Base-by-base conservation (phyloP, 306 rosid genomes). In the Ziziphus jujuba region DNA sequence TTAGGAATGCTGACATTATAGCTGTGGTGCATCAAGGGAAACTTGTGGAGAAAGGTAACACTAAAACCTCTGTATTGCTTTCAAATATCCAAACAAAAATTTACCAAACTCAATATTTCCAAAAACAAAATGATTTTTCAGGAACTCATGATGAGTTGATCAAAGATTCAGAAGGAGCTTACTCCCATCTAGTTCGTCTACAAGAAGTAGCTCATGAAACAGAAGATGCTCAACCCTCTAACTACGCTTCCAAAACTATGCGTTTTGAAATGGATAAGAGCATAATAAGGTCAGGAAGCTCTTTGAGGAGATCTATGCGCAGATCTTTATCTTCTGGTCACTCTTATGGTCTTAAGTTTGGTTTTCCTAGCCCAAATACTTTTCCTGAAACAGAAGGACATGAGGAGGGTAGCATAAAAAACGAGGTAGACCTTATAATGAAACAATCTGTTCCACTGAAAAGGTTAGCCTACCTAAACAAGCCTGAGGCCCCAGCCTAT, bases 11-110 rank as follows among this genome's bases (percentile, higher is more conserved):
- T 22, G 89, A 90, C 62, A 61, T 59, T 59, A 93, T 93, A 71
- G 96, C 97, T 44, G 95, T 93, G 71, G 90, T 93, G 69, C 88
- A 90, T 48, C 80, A 79, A 70, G 98, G 98, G 24, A 88, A 86
- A 84, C 76, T 93, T 40, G 84, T 93, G 44, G 97, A 90, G 75
- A 28, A 74, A 82, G 97, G 98, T 85, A 56, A 15, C 19, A 6
- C 19, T 47, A 4, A 12, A 19, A 9, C 25, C 57, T 53, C 17
- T 1, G 6, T 5, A 2, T 20, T 19, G 20, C 7, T 11, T 50
- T 48, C 48, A 9, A 56, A 25, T 13, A 45, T 35, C 10, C 31
- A 28, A 28, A 28, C 22, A 16, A 20, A 19, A 57, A 58, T 61
- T 34, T 48, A 21, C n/a, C 1, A 11, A n/a, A 59, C 20, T 35